These are phyloP conservation scores for Aquilaria sinensis DNA, from an alignment of 345 rosid species.

Conservation along the genomic window DNA sequence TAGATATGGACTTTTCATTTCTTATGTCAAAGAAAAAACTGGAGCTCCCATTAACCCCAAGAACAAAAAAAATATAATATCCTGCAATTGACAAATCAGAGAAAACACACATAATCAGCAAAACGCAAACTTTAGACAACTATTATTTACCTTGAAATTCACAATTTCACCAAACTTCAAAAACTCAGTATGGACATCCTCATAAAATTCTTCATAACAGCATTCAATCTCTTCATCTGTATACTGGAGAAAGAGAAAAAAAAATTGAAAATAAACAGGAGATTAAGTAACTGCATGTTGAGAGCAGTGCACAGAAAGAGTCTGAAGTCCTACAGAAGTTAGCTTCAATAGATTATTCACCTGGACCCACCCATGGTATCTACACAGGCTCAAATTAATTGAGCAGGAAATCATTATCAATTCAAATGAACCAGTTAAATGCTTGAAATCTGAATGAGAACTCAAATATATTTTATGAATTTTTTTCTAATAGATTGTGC, in stretches of 20 bases:
- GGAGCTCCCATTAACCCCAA: neutral
- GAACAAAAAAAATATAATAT: neutral
- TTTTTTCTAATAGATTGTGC: no score
- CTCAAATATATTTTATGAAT: no score
- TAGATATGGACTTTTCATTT: neutral
- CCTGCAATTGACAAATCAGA: neutral
- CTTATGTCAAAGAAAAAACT: no score
- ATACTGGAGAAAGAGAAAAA: conserved; percentile 42
- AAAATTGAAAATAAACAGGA: conserved; percentile 4
- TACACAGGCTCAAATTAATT: no score
- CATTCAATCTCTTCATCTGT: conserved; percentile 89
- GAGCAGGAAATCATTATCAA: no score
- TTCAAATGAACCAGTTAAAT: no score
- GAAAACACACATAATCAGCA: neutral
- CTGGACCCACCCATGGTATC: no score
- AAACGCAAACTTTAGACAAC: neutral
- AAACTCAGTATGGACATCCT: conserved; percentile 97
- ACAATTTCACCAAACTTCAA: conserved; percentile 89
- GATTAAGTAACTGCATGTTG: neutral
- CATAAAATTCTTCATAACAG: conserved; percentile 86
- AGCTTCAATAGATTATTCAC: neutral
- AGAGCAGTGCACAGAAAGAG: neutral
- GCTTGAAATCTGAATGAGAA: no score
- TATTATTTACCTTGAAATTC: conserved; percentile 80
- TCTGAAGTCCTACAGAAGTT: neutral